Base-by-base conservation (phyloP, 257 asterid species). In the Mentha longifolia region DNA sequence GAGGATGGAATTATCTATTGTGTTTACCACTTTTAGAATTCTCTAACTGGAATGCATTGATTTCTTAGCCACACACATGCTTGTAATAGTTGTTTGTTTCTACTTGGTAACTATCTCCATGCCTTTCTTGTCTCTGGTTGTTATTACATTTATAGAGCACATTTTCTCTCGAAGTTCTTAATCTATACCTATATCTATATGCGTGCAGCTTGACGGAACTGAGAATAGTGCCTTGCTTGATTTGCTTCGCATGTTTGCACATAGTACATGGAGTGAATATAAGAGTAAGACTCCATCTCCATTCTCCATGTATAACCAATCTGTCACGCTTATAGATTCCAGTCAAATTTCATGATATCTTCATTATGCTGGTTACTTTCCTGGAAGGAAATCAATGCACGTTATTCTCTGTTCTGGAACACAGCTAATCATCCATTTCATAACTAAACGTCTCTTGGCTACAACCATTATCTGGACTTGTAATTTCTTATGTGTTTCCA, bases 201-300 rank as follows among this genome's bases (percentile, higher is more conserved):
- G 31, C 30, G 12, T 80, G 87, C 88, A 94, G 99, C 97, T 94
- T 52, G 86, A 85, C 77, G 97, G 97, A 76, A 85, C 93, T 75
- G 96, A 88, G 79, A 76, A 82, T 60, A 74, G 82, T 31, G 71
- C 63, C 59, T 85, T 74, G 74, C 91, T 89, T 66, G 95, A 85
- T 70, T 85, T 94, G 91, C 97, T 94, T 70, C 93, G 85, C 50
- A 41, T 89, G 84, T 91, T 85, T 87, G 88, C 99, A 30, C 84
- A 89, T 73, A 90, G 97, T 67, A 89, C 99, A 49, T 94, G 97
- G 97, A 91, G 90, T 81, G 96, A 89, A 60, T 91, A 91, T 71
- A 94, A 94, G 85, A 71, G 99, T 91, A 83, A 89, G 88, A 50
- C 3, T 58, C 43, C 16, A 14, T 71, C 62, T 70, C n/a, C n/a